Conservation (phyloP, 768 basidiomycete species). For the Mycena epipterygia region DNA sequence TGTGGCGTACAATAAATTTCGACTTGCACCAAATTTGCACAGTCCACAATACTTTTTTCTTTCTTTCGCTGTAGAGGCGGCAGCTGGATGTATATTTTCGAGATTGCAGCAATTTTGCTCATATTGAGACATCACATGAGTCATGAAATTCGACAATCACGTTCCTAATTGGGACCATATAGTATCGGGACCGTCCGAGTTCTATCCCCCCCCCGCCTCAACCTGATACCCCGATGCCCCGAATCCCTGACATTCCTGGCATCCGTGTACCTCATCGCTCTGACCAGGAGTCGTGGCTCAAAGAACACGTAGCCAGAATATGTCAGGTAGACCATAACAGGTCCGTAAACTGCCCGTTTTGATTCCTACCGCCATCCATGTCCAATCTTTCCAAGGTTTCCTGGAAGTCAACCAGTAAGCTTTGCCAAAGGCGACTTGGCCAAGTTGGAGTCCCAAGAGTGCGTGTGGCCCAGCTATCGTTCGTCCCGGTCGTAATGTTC, state of each 20-base stretch:
- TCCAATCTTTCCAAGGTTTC: conserved; percentile 71
- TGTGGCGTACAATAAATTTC: no score
- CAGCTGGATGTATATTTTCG: no score
- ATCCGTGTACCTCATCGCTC: conserved; percentile 65
- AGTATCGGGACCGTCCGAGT: no score
- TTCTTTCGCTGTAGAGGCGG: no score
- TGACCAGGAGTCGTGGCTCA: conserved; percentile 77
- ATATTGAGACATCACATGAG: no score
- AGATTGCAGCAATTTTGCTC: no score
- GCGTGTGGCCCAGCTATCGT: conserved; percentile 41
- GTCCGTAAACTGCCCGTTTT: conserved; percentile 53
- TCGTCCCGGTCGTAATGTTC: conserved; percentile 11
- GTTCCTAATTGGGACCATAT: no score
- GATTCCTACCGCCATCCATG: conserved; percentile 21
- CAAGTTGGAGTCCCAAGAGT: conserved; percentile 90
- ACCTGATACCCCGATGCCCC: conserved; percentile 53
- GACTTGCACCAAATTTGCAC: no score
- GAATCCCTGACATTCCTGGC: conserved; percentile 82
- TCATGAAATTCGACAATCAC: no score
- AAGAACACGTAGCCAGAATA: conserved; percentile 69
- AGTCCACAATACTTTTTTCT: no score
- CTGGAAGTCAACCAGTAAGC: conserved; percentile 96
- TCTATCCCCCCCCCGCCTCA: not conserved
- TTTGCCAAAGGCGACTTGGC: conserved; percentile 79
- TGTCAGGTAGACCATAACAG: conserved; percentile 76